phyloP scores from a whole-genome alignment of 208 protist species.

The Trichomonas vaginalis region DNA sequence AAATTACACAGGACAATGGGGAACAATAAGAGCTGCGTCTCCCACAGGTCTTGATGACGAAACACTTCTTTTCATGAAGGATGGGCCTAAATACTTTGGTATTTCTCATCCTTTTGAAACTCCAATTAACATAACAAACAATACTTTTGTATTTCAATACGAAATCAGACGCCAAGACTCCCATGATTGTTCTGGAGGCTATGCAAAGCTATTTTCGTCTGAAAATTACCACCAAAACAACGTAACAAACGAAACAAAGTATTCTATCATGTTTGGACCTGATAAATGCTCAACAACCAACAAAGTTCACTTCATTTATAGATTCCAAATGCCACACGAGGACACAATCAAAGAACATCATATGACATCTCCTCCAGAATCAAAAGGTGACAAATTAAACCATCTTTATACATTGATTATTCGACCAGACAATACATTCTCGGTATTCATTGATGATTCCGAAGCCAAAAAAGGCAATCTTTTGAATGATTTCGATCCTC shows the following conservation, averaged over 20 bases:
- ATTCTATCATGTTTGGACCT: conserved; percentile 44
- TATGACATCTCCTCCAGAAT: neutral
- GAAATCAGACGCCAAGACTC: conserved; percentile 25
- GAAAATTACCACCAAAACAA: neutral
- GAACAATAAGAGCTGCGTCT: neutral
- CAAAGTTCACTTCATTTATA: conserved; percentile 40
- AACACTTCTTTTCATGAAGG: neutral
- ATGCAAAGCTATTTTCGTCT: neutral
- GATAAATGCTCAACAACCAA: conserved; percentile 33
- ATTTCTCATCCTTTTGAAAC: neutral
- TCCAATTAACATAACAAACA: neutral
- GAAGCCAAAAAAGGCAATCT: conserved; percentile 21
- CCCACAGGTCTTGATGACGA: neutral
- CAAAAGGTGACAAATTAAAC: conserved; percentile 16
- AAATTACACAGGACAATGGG: neutral
- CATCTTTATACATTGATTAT: conserved; percentile 35
- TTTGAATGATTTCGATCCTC: neutral
- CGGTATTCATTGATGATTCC: conserved; percentile 32
- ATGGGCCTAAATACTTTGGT: neutral
- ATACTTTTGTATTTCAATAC: conserved; percentile 30
- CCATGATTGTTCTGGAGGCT: conserved; percentile 33
- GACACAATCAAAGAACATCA: conserved; percentile 21
- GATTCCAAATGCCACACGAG: neutral
- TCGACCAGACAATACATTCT: conserved; percentile 21
- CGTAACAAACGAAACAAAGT: conserved; percentile 27